Conservation (phyloP, 805 yeast genomes). For the Kluyveromyces dobzhanskii region DNA sequence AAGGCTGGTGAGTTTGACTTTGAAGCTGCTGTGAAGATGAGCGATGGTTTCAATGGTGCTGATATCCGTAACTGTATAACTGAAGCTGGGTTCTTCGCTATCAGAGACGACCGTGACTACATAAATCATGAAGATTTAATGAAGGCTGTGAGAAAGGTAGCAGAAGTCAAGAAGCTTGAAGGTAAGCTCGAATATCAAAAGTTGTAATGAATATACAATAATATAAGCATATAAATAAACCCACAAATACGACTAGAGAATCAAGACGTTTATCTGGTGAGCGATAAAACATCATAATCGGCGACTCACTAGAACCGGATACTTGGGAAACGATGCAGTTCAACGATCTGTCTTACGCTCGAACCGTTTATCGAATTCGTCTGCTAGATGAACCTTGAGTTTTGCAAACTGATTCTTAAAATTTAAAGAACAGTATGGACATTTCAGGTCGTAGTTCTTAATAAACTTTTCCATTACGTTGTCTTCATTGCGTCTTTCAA, state of each 20-base stretch:
- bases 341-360: too few relatives aligned
- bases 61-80: constrained; percentile 94
- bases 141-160: constrained; percentile 97
- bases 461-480: constrained; percentile 31
- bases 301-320: too few relatives aligned
- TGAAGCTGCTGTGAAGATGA: constrained; percentile 96
- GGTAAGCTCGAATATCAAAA: constrained; percentile 94
- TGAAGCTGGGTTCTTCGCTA: constrained; percentile 98
- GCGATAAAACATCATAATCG: too few relatives aligned
- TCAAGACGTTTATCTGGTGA: too few relatives aligned
- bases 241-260: too few relatives aligned
- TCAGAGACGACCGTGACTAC: constrained; percentile 94
- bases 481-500: constrained; percentile 22
- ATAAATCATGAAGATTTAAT: constrained; percentile 87
- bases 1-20: constrained; percentile 95
- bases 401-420: constrained; percentile 36
- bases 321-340: too few relatives aligned
- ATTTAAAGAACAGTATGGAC: constrained; percentile 35
- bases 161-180: constrained; percentile 93
- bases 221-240: too few relatives aligned
- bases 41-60: constrained; percentile 98
- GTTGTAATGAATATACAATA: constrained; percentile 39
- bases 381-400: constrained; percentile 35
- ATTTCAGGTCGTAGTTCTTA: constrained; percentile 31
- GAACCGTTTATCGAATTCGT: constrained; percentile 26